Conservation (phyloP, 257 asterid species). For the Leonotis leonurus region DNA sequence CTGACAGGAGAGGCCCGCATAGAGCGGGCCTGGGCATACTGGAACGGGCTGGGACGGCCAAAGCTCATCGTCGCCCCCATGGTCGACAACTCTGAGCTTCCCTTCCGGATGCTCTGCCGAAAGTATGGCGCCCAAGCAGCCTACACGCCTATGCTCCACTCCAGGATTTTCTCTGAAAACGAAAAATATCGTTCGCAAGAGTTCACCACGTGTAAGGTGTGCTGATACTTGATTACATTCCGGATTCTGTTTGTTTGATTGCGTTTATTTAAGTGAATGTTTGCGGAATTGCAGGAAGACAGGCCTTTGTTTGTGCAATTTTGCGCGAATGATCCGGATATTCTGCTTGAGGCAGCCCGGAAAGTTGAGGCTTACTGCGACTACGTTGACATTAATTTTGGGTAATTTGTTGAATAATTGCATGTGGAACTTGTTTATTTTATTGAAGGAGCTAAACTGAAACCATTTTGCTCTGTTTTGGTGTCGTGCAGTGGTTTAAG, state of each 20-base stretch:
- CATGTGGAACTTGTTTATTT: not conserved
- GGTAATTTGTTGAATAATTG: constrained; percentile 39
- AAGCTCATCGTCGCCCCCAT: constrained; percentile 79
- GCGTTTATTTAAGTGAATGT: not conserved
- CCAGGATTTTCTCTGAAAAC: constrained; percentile 71
- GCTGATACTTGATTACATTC: not conserved
- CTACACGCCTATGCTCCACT: constrained; percentile 94
- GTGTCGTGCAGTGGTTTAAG: not conserved
- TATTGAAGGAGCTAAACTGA: not conserved
- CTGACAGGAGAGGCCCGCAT: constrained; percentile 57
- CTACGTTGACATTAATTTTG: constrained; percentile 86
- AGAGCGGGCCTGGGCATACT: constrained; percentile 89
- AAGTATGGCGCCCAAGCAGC: constrained; percentile 95
- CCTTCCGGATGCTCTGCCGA: constrained; percentile 88
- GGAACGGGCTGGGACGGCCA: constrained; percentile 77
- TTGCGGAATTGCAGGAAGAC: constrained; percentile 58
- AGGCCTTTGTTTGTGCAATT: constrained; percentile 95
- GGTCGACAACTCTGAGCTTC: constrained; percentile 99
- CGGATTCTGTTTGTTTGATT: not conserved
- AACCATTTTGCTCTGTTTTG: not conserved
- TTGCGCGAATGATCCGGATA: constrained; percentile 91
- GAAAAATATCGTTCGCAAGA: constrained; percentile 75
- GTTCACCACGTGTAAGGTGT: constrained; percentile 84
- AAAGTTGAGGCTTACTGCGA: constrained; percentile 82
- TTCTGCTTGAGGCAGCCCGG: constrained; percentile 77